Evolutionary conservation across 371 early-diverging fungal species (phyloP), one percentile per base, ranked within the genome.

Genomic region (Mortierella sp.): DNA sequence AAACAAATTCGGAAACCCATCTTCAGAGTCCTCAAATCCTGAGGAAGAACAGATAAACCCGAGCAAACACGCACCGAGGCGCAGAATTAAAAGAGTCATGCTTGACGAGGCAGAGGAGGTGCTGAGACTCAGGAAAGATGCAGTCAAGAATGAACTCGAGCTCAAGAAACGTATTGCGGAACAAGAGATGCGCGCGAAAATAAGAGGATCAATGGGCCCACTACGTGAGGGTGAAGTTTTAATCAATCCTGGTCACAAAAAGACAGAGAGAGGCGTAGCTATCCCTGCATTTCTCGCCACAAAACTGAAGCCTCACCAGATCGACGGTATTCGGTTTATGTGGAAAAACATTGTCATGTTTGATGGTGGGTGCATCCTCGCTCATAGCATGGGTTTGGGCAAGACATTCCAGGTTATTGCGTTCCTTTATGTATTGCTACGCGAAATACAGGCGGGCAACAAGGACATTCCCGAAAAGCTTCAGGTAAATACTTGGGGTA

Each of bases 321-420:
- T 94, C 7, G 92, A 94, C 33, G 97, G 96, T 0, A 74, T 96
- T 1, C 84, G 86, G 19, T 96, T 96, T 76, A 86, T 96, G 84
- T 97, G 96, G 95, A 88, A 88, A 28, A 91, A 92, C 36, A 70
- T 93, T 2, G 87, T 94, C 22, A 90, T 90, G 88, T 76, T 88
- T 55, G 84, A 88, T 24, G 76, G 80, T 50, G 97, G 97, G 0
- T 95, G 96, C 62, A 89, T 97, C 21, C 86, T 98, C 40, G 96
- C 96, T 0, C 97, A 97, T 84, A 87, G 93, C 6, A 97, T 97
- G 96, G 97, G 97, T 0, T 83, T 97, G 24, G 97, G 92, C 7
- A 98, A 98, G 84, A 94, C 96, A 0, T 72, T 97, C 5, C 96
- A 97, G 79, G 88, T 90, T 5, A 89, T 98, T 63, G 83, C 90